Evolutionary conservation across 352 stramenopile genomes (phyloP), one percentile per base, ranked within the genome.

Genomic region (Globisporangium spiculum): DNA sequence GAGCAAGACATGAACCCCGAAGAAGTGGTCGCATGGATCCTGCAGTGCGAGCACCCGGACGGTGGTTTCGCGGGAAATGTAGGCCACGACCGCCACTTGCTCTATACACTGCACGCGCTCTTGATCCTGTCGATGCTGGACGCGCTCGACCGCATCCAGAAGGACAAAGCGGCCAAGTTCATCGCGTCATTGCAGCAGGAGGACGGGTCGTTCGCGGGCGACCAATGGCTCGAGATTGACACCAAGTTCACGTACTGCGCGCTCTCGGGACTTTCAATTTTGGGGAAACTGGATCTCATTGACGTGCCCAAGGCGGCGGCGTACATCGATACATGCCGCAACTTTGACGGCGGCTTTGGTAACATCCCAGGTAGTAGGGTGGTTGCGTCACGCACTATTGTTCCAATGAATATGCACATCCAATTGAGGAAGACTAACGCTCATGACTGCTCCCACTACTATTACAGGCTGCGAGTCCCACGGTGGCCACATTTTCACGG

Each of bases 241-340:
- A 99, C 98, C 59, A 95, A 98, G 70, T 99, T 99, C 78, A 98
- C 92, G 27, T 99, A 99, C 79, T 99, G 97, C 72, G 97, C 97
- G 24, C 78, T 99, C 20, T 97, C 87, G n/a, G 84, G 82, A 48
- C 86, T 99, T 32, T 93, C 97, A 46, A 86, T 99, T 44, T 80
- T 99, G 56, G 89, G 91, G 9, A 74, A 75, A 46, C 76, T 99
- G 20, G 79, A 94, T 18, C 73, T 86, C 7, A 77, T 99, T 30
- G 87, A 99, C 71, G 71, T 98, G 46, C 73, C 91, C 32, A 88
- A 87, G 54, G 97, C 97, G 9, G 93, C 94, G 56, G 74, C 86
- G 7, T 99, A 99, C 76, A 92, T 99, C 60, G 83, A 95, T 63
- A 95, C 81, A 14, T 99, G 98, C 83, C 85, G 93, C 57, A 99